Evolutionary conservation across 2,329 filamentous ascomycete genomes (phyloP), one percentile per base, ranked within the genome.

Genomic region (Sclerotinia spermophila): DNA sequence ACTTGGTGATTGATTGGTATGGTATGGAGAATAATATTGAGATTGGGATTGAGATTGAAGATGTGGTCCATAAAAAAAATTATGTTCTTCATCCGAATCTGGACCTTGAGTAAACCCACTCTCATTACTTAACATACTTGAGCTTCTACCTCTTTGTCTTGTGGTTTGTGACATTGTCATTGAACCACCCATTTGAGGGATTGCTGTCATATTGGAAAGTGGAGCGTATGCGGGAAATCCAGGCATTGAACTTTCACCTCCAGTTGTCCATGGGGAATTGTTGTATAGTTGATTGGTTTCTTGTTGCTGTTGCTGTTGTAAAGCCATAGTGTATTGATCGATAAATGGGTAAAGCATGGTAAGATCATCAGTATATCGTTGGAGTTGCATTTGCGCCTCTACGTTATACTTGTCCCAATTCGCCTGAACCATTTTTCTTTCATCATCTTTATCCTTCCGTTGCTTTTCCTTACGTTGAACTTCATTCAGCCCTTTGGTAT

Each of bases 21-120:
- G 30, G 15, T 51, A 62, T 33, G 67, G 60, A 15, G 44, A 35
- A 33, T 69, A 35, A 33, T 69, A 69, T 44, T 70, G 61, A 21
- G 30, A 55, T 45, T 70, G 51, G 24, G 30, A 19, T 58, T 48
- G 68, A 33, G 68, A 40, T 56, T 67, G 67, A 44, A 40, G 8
- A 40, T 70, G 61, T 19, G 68, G 61, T 19, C 59, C 60, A 48
- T 67, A 67, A 33, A 45, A 67, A n/a, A 15, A 48, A n/a, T 15
- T n/a, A 10, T 40, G 48, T 21, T 65, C 45, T 30, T 66, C 68
- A 30, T 70, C 86, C 62, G 45, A 65, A 40, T 82, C 83, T 74
- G 85, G 89, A 24, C 85, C 87, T 79, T 90, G 87, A 11, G 88
- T 90, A 75, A 90, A 89, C 30, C 88, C 87, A n/a, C 87, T 89